Conservation (phyloP, 805 yeast species). For the Candida suzukii region DNA sequence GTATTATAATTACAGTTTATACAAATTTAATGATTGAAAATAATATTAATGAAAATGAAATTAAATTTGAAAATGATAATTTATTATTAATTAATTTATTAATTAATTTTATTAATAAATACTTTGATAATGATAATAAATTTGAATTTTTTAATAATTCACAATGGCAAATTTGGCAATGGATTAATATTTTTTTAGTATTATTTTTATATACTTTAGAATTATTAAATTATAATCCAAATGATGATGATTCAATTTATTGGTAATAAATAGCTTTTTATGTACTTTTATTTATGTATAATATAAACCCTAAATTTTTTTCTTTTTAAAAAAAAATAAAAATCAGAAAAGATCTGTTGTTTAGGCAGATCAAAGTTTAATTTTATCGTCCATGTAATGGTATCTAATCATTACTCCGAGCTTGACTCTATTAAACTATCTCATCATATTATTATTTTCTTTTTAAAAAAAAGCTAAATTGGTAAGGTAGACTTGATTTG, state of each 20-base stretch:
- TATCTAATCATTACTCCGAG: conserved; percentile 53
- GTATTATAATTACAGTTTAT: conserved; percentile 90
- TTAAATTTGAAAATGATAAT: conserved; percentile 42
- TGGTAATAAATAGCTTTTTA: neutral
- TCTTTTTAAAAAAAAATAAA: neutral
- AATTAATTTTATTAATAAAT: conserved; percentile 12
- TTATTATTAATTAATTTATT: conserved; percentile 27
- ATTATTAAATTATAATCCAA: conserved; percentile 29
- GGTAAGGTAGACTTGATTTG: too few relatives aligned
- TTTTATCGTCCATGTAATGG: conserved; percentile 48
- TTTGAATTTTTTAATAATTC: neutral
- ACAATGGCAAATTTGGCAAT: conserved; percentile 96
- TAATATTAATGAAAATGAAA: conserved; percentile 65
- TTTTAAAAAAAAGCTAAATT: neutral
- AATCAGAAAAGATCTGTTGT: conserved; percentile 13
- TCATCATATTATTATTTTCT: conserved; percentile 55
- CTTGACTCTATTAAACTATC: conserved; percentile 81
- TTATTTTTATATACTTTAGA: conserved; percentile 77
- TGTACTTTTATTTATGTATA: neutral
- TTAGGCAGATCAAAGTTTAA: conserved; percentile 13
- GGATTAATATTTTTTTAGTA: conserved; percentile 85
- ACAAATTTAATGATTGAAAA: conserved; percentile 91
- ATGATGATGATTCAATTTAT: conserved; percentile 1
- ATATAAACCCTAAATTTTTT: too few relatives aligned
- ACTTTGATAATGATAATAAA: neutral